Percentiles rank a stretch among this genome's conserved stretches.
Evolutionary conservation across 306 rosid genomes (phyloP).

Genomic region (Glycine tomentella): DNA sequence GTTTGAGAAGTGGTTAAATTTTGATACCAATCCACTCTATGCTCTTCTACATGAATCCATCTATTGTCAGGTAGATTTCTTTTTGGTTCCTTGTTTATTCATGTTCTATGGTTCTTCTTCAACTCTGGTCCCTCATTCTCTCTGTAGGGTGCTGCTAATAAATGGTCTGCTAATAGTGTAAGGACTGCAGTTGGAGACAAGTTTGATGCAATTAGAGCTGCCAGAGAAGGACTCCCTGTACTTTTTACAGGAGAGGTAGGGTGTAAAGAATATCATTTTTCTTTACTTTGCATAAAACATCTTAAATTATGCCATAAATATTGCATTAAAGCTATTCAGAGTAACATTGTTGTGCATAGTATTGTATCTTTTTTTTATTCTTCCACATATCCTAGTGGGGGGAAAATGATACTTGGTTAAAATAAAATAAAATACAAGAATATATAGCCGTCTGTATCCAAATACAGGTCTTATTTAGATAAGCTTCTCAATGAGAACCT

Average conservation of each 20-base stretch:
- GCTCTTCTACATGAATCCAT: slow-evolving; percentile 82
- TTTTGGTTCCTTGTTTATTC: slow-evolving; percentile 29
- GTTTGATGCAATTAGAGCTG: slow-evolving; percentile 72
- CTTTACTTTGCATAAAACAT: slow-evolving; percentile 13
- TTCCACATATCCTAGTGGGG: background rate
- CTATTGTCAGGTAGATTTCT: slow-evolving; percentile 80
- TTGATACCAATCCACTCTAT: slow-evolving; percentile 84
- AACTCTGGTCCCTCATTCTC: slow-evolving; percentile 22
- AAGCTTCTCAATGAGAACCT: too few species aligned
- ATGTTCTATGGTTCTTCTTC: slow-evolving; percentile 15
- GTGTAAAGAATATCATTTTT: slow-evolving; percentile 27
- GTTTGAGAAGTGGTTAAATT: slow-evolving; percentile 70
- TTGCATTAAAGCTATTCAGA: background rate
- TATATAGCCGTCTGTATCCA: background rate
- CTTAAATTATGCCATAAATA: background rate
- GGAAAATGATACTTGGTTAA: background rate
- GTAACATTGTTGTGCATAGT: slow-evolving; percentile 12
- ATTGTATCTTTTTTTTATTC: slow-evolving; percentile 22
- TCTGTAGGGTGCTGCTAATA: slow-evolving; percentile 75
- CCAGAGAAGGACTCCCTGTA: slow-evolving; percentile 71
- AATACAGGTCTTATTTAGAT: background rate
- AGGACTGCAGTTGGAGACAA: slow-evolving; percentile 62
- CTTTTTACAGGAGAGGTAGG: slow-evolving; percentile 90
- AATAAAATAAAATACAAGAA: background rate
- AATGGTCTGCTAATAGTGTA: slow-evolving; percentile 81